These are phyloP conservation scores for Hypoxylon sp. DNA, from an alignment of 2,329 filamentous ascomycete genomes.

Conservation along the genomic window DNA sequence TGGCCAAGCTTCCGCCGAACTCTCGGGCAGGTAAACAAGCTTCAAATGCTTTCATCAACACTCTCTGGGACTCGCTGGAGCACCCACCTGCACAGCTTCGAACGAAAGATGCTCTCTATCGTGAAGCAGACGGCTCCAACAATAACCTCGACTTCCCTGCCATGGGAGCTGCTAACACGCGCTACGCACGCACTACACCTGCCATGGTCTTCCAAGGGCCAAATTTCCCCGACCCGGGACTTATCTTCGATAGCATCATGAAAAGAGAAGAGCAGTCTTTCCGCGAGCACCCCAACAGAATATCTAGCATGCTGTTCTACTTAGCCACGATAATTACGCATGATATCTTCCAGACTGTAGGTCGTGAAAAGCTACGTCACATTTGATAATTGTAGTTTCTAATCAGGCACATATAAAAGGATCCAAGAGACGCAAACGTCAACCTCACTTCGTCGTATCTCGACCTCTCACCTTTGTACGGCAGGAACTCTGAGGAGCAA, in stretches of 20 bases:
- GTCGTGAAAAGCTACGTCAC: background rate
- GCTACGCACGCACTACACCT: constrained; percentile 50
- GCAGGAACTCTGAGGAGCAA: constrained; percentile 75
- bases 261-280: constrained; percentile 40
- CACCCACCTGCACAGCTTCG: constrained; percentile 37
- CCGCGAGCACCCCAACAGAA: constrained; percentile 56
- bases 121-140: constrained; percentile 48
- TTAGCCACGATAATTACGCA: constrained; percentile 66
- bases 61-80: constrained; percentile 37
- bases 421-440: constrained; percentile 54
- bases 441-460: constrained; percentile 76
- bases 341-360: constrained; percentile 59
- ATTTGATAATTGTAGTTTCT: background rate
- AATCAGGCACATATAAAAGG: constrained; percentile 34
- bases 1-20: constrained; percentile 39
- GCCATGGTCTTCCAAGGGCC: constrained; percentile 44
- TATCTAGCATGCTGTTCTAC: constrained; percentile 62
- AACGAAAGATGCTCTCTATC: constrained; percentile 26
- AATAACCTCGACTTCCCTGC: constrained; percentile 49
- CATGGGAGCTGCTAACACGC: constrained; percentile 50
- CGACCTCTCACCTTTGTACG: constrained; percentile 78
- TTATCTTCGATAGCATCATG: constrained; percentile 53
- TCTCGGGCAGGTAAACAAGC: constrained; percentile 37
- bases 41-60: constrained; percentile 41
- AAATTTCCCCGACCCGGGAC: constrained; percentile 48